Base-by-base conservation (phyloP, 805 yeast genomes). In the Candida tibetensis region DNA sequence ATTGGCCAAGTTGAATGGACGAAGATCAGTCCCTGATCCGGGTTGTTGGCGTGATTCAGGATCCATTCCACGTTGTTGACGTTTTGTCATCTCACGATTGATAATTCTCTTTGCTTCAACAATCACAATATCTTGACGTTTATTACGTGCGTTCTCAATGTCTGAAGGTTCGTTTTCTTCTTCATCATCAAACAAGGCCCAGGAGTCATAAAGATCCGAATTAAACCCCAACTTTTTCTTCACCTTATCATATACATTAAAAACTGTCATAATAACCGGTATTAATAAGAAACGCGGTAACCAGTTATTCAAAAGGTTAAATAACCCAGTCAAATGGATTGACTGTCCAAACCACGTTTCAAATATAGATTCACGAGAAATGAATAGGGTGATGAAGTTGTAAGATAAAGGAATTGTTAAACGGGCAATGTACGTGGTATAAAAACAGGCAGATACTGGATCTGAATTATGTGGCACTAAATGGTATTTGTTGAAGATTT, bases 351-450 rank as follows among this genome's bases (percentile, higher is more conserved):
- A 70, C 66, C 89, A 85, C 33, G 75, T 72, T 53, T 85, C 88
- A 58, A 87, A 87, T 9, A 69, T 64, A 1, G 79, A 69, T 17
- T 58, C 40, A 18, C 81, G 63, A 14, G 74, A 66, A 2, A 78
- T 71, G 41, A 82, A 72, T 37, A 87, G 65, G 35, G 85, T 83
- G 40, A 86, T 58, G 54, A 84, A 87, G 60, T 87, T 87, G 62
- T 83, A 87, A 17, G 86, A 79, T 45, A 87, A 66, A 8, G 95
- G 95, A 9, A 87, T 81, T 0, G 95, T 85, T 55, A 87, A 66
- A 45, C 95, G 78, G 36, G 90, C 83, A 14, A 86, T 80, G 51
- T 87, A 86, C 51, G 85, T 82, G 15, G 89, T 79, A 57, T 85
- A 87, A 55, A 86, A 87, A 23, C 86, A 71, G 16, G 84, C 74